Conservation (phyloP, 2,329 filamentous ascomycete species). For the Sphaceloma murrayae region DNA sequence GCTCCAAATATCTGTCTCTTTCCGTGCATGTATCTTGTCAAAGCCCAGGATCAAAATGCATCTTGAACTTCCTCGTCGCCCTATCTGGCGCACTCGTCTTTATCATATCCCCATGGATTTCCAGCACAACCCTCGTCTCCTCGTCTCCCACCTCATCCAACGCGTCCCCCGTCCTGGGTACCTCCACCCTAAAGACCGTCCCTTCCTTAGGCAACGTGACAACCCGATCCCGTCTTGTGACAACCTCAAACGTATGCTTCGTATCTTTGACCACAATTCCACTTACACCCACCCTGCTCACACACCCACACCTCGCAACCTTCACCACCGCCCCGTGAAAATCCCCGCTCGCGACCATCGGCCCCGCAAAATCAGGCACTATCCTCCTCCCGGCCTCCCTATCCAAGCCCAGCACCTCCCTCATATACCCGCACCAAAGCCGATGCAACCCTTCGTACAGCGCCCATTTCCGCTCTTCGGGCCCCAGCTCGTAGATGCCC, state of each 20-base stretch:
- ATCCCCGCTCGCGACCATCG: conserved; percentile 75
- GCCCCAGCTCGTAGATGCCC: conserved; percentile 64
- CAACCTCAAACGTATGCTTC: conserved; percentile 74
- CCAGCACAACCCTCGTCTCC: conserved; percentile 56
- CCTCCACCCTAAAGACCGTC: conserved; percentile 68
- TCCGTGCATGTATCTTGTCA: conserved; percentile 37
- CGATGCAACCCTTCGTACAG: conserved; percentile 68
- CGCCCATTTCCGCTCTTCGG: conserved; percentile 57
- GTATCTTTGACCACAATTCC: conserved; percentile 87
- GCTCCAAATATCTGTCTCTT: background rate
- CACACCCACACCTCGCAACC: conserved; percentile 72
- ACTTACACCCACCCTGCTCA: conserved; percentile 67
- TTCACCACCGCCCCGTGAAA: conserved; percentile 79
- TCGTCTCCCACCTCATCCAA: conserved; percentile 20
- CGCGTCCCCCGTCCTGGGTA: conserved; percentile 42
- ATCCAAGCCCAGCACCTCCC: conserved; percentile 56
- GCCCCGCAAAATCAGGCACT: conserved; percentile 50
- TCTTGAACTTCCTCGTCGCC: conserved; percentile 85
- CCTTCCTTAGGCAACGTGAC: conserved; percentile 76
- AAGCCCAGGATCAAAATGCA: conserved; percentile 65
- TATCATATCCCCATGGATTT: conserved; percentile 81
- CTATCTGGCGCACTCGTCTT: conserved; percentile 72
- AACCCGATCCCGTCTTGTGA: conserved; percentile 44
- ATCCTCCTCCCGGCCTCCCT: conserved; percentile 42
- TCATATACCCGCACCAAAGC: conserved; percentile 78